Percentiles rank a stretch among this genome's conserved stretches.
phyloP scores from a whole-genome alignment of 192 early-diverging fungal species.

The Piromyces sp. region DNA sequence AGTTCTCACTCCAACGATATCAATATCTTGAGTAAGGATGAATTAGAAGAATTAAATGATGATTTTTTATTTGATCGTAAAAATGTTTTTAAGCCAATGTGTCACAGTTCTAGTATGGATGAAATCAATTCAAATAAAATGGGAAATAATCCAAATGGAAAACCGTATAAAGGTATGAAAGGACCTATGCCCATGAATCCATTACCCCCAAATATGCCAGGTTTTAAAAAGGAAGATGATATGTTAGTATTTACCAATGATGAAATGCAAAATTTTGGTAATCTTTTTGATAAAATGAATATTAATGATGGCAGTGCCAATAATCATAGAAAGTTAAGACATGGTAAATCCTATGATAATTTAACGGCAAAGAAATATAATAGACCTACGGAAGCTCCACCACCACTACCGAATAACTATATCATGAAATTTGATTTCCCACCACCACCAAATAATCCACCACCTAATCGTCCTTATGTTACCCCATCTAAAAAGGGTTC shows the following conservation, averaged over 20 bases:
- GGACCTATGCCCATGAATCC: neutral
- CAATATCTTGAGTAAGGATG: neutral
- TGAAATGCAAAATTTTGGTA: neutral
- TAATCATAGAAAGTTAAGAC: neutral
- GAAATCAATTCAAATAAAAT: neutral
- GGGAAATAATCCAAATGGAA: no score
- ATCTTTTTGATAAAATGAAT: neutral
- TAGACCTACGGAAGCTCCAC: neutral
- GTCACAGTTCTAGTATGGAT: neutral
- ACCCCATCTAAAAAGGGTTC: neutral
- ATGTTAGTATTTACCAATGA: neutral
- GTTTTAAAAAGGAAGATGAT: neutral
- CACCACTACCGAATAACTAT: neutral
- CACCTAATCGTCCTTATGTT: neutral
- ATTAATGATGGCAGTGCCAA: no score
- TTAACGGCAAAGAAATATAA: neutral
- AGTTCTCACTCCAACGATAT: neutral
- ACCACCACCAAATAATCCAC: neutral
- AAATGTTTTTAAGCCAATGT: neutral
- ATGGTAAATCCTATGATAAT: neutral
- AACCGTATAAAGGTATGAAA: neutral
- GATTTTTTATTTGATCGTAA: neutral
- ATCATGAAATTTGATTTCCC: neutral
- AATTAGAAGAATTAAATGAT: neutral
- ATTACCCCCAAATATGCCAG: neutral